Percentiles rank a stretch among this genome's conserved stretches.
These are phyloP conservation scores for Nakazawaea ernobii DNA, from an alignment of 805 yeast genomes.

Conservation along the genomic window DNA sequence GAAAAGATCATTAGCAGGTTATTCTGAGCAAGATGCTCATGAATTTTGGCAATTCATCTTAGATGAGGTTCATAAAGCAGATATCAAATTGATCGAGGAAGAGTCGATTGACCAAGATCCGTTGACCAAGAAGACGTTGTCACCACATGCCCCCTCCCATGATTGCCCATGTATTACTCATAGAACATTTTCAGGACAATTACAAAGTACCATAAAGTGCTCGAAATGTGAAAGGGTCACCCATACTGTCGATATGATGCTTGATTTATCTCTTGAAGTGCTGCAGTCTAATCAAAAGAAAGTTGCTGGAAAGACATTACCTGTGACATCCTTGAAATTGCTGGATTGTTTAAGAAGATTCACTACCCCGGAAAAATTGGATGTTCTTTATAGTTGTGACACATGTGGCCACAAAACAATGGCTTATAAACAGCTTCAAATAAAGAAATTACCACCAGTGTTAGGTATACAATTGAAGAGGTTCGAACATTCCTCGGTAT, in stretches of 20 bases:
- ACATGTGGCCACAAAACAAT: conserved; percentile 55
- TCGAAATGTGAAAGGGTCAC: conserved; percentile 58
- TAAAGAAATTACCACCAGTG: conserved; percentile 70
- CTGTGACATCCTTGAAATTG: conserved; percentile 23
- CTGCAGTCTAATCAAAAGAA: conserved; percentile 24
- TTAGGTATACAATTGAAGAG: conserved; percentile 81
- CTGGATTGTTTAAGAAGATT: conserved; percentile 69
- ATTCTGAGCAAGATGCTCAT: conserved; percentile 97
- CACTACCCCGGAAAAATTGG: conserved; percentile 73
- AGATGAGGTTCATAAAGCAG: conserved; percentile 69
- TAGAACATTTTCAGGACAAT: conserved; percentile 73
- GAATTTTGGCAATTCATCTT: conserved; percentile 92
- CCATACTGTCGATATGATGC: conserved; percentile 78
- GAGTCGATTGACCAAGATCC: conserved; percentile 6
- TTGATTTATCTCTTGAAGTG: conserved; percentile 83
- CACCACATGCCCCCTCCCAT: conserved; percentile 10
- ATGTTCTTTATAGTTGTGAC: conserved; percentile 65
- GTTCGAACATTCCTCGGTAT: conserved; percentile 54
- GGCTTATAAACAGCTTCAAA: conserved; percentile 67
- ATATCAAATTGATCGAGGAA: conserved; percentile 20
- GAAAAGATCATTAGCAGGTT: conserved; percentile 84
- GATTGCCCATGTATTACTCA: conserved; percentile 78
- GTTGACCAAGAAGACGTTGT: not conserved
- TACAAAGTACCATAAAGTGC: conserved; percentile 77
- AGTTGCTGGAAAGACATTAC: conserved; percentile 13